Conservation (phyloP, 169 alveolate species). For the Babesia caballi region DNA sequence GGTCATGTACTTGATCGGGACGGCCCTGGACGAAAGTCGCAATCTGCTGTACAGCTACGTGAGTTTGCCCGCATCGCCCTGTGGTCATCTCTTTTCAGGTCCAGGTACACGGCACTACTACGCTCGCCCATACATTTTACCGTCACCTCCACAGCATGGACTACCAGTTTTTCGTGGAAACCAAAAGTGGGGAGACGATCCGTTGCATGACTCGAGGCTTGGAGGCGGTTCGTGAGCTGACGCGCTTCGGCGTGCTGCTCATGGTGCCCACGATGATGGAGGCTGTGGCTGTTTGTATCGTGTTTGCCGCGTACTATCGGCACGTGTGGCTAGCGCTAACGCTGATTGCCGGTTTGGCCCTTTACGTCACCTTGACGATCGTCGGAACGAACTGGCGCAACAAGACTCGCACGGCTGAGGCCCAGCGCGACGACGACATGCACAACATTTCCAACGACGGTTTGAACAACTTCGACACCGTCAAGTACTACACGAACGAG, state of each 20-base stretch:
- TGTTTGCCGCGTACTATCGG: constrained; percentile 40
- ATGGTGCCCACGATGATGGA: constrained; percentile 59
- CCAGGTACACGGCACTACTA: constrained; percentile 28
- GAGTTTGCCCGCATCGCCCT: not conserved
- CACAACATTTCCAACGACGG: constrained; percentile 73
- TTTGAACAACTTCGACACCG: constrained; percentile 73
- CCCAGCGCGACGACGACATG: constrained; percentile 73
- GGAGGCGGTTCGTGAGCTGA: constrained; percentile 56
- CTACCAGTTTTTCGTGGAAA: constrained; percentile 53
- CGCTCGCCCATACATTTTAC: constrained; percentile 24
- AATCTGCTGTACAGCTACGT: constrained; percentile 53
- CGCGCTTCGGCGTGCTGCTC: constrained; percentile 50
- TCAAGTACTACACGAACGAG: constrained; percentile 75
- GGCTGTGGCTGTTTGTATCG: constrained; percentile 14
- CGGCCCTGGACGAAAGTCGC: constrained; percentile 45
- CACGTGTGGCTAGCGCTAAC: constrained; percentile 20
- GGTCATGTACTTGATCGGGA: not conserved
- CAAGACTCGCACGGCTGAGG: constrained; percentile 65
- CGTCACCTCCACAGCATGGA: constrained; percentile 34
- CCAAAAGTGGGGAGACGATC: constrained; percentile 51
- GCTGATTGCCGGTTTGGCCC: constrained; percentile 29
- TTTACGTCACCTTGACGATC: constrained; percentile 50
- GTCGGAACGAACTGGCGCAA: constrained; percentile 69
- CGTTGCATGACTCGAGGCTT: constrained; percentile 57
- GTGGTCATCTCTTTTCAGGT: constrained; percentile 1